Percentiles rank a stretch among this genome's conserved stretches.
Conservation (phyloP, 2,329 filamentous ascomycete genomes). For the Clarireedia homoeocarpa region DNA sequence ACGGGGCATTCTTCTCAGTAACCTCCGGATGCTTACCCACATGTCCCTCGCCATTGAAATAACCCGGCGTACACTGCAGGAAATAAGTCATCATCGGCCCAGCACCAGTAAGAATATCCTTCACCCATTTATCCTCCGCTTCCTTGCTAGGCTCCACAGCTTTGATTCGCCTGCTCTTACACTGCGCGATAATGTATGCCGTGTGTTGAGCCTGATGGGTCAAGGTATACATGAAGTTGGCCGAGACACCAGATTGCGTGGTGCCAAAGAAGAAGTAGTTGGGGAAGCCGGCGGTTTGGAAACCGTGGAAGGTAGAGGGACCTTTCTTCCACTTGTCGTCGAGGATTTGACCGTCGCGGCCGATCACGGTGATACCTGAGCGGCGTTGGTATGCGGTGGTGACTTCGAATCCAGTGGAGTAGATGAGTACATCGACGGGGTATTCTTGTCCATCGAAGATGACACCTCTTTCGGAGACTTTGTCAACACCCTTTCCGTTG, state of each 20-base stretch:
- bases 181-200: not conserved
- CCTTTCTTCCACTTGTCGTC: conserved; percentile 6
- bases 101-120: not conserved
- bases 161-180: not conserved
- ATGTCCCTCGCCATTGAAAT: conserved; percentile 4
- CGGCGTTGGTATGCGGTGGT: conserved; percentile 24
- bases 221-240: conserved; percentile 8
- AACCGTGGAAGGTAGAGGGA: not conserved
- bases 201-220: not conserved
- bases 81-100: not conserved
- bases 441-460: conserved; percentile 35
- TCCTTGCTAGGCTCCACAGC: not conserved
- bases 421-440: conserved; percentile 47
- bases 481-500: conserved; percentile 38
- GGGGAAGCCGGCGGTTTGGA: conserved; percentile 4
- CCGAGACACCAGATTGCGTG: conserved; percentile 1
- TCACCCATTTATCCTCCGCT: not conserved
- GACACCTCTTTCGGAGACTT: conserved; percentile 33
- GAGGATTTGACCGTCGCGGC: not conserved
- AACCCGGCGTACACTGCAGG: not conserved
- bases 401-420: conserved; percentile 52
- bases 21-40: not conserved
- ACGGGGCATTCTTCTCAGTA: not conserved
- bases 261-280: conserved; percentile 9
- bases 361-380: not conserved